phyloP scores from a whole-genome alignment of 2,329 filamentous ascomycete species.

The Pyrenochaeta sp. region DNA sequence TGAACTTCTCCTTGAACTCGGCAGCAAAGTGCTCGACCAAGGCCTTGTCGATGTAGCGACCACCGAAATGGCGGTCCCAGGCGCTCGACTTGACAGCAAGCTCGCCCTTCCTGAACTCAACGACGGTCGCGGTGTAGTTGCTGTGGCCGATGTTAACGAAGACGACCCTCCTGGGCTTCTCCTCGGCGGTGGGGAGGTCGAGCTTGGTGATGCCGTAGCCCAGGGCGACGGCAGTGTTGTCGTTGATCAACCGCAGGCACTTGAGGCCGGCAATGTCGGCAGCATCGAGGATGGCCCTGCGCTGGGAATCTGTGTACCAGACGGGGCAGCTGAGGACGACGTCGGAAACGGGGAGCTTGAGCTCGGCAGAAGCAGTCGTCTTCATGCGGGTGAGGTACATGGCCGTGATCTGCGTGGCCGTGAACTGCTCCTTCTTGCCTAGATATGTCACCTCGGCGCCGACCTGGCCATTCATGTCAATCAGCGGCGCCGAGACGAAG shows the following conservation, averaged over 20 bases:
- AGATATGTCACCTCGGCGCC: conserved; percentile 93
- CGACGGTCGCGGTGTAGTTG: conserved; percentile 92
- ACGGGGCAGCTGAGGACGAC: conserved; percentile 92
- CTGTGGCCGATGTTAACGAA: conserved; percentile 97
- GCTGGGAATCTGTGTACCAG: conserved; percentile 97
- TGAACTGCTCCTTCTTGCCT: conserved; percentile 94
- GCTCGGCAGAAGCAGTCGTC: conserved; percentile 82
- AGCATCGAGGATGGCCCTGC: conserved; percentile 86
- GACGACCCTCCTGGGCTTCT: conserved; percentile 88
- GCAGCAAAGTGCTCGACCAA: conserved; percentile 92
- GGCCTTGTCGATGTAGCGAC: conserved; percentile 95
- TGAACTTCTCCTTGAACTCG: conserved; percentile 98
- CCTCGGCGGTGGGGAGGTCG: conserved; percentile 85
- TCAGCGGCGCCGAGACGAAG: conserved; percentile 83
- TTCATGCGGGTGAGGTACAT: conserved; percentile 98
- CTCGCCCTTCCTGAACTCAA: conserved; percentile 98
- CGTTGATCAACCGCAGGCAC: conserved; percentile 93
- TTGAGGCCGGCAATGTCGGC: conserved; percentile 93
- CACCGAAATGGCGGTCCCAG: conserved; percentile 95
- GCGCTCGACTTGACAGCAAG: conserved; percentile 90
- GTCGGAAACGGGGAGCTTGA: conserved; percentile 90
- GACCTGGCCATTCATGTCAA: conserved; percentile 92
- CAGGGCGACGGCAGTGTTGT: conserved; percentile 93
- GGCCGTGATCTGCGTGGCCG: conserved; percentile 89
- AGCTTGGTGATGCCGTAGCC: conserved; percentile 98